These are phyloP conservation scores for Penicillium psychrosexuale DNA, from an alignment of 2,329 filamentous ascomycete genomes.

Conservation along the genomic window DNA sequence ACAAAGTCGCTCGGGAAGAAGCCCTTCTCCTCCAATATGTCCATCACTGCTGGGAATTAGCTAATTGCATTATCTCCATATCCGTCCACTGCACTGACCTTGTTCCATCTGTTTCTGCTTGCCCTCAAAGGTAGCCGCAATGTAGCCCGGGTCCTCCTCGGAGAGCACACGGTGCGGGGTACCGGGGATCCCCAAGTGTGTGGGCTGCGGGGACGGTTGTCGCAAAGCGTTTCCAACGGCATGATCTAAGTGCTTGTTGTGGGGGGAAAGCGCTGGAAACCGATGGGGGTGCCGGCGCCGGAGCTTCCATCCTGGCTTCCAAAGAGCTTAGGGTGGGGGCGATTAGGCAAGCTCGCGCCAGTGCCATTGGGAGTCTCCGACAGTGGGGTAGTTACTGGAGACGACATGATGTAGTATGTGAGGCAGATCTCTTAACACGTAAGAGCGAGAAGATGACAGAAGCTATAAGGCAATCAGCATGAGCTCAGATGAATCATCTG, in stretches of 20 bases:
- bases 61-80: background rate
- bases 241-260: slow-evolving; percentile 59
- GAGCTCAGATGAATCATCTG: slow-evolving; percentile 7
- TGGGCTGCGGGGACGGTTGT: slow-evolving; percentile 81
- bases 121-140: slow-evolving; percentile 89
- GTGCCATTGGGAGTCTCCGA: slow-evolving; percentile 29
- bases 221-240: slow-evolving; percentile 55
- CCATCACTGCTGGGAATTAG: slow-evolving; percentile 62
- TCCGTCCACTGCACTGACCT: slow-evolving; percentile 49
- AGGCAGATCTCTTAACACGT: slow-evolving; percentile 15
- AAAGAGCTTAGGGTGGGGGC: slow-evolving; percentile 33
- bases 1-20: slow-evolving; percentile 85
- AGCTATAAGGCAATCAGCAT: slow-evolving; percentile 12
- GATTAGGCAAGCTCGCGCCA: slow-evolving; percentile 21
- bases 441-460: slow-evolving; percentile 14
- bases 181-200: slow-evolving; percentile 74
- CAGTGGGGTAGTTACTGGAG: slow-evolving; percentile 28
- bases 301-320: slow-evolving; percentile 36
- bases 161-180: slow-evolving; percentile 71
- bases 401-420: slow-evolving; percentile 29
- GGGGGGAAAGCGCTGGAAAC: slow-evolving; percentile 41
- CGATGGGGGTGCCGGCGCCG: slow-evolving; percentile 41
- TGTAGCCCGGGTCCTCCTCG: slow-evolving; percentile 88
- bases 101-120: slow-evolving; percentile 87
- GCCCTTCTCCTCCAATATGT: slow-evolving; percentile 69